phyloP scores from a whole-genome alignment of 2,329 filamentous ascomycete genomes.

The Colletotrichum falcatum region DNA sequence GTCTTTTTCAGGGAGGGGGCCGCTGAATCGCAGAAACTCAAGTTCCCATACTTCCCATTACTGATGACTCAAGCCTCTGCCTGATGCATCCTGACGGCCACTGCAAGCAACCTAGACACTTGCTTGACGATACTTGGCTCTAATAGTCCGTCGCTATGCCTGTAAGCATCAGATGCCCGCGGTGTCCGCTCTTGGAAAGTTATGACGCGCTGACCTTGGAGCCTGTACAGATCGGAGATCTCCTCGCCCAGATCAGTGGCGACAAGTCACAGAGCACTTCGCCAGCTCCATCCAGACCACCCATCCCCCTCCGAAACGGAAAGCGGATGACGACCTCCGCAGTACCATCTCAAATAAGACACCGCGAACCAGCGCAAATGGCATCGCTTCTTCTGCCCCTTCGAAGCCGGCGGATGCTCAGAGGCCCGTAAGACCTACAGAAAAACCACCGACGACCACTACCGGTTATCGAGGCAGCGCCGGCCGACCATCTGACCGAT shows the following conservation, averaged over 20 bases:
- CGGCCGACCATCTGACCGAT: constrained; percentile 32
- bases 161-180: constrained; percentile 32
- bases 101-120: constrained; percentile 39
- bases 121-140: constrained; percentile 40
- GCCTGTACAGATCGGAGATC: constrained; percentile 58
- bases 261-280: constrained; percentile 56
- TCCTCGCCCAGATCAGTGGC: constrained; percentile 73
- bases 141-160: constrained; percentile 41
- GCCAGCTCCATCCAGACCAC: constrained; percentile 50
- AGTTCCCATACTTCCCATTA: constrained; percentile 33
- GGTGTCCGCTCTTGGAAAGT: not conserved
- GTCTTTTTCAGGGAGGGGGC: constrained; percentile 15
- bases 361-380: constrained; percentile 47
- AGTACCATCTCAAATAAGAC: constrained; percentile 55
- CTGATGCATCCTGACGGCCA: constrained; percentile 40
- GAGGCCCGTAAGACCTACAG: constrained; percentile 40
- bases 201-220: constrained; percentile 16
- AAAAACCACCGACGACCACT: constrained; percentile 18
- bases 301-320: constrained; percentile 61
- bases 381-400: constrained; percentile 41
- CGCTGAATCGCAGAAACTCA: constrained; percentile 35
- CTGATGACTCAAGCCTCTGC: constrained; percentile 39
- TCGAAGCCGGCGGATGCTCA: constrained; percentile 45
- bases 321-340: constrained; percentile 65
- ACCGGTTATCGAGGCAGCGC: constrained; percentile 41